Evolutionary conservation across 2,329 filamentous ascomycete species (phyloP), one percentile per base, ranked within the genome.

Genomic region (Dactylellina parvicollis): DNA sequence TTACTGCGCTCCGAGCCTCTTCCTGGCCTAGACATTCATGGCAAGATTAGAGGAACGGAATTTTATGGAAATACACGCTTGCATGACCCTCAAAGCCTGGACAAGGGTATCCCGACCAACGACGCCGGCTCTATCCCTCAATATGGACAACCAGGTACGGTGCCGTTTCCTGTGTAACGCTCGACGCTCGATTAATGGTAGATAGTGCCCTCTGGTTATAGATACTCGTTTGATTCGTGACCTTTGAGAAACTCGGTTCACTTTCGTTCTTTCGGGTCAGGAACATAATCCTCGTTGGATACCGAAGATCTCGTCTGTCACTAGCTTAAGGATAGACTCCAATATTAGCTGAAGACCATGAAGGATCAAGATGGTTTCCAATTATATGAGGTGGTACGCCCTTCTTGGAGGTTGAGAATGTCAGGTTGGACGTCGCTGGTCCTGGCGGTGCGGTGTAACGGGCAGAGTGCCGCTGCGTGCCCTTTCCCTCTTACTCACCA

Each of bases 121-220:
- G 18, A 49, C 26, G 18, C 14, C 57, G 44, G 49, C 24, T 26
- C 34, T 34, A 34, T 24, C 34, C 50, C 66, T 28, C 14, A 46
- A 64, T 40, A 22, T 3, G 28, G 56, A 34, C 28, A 47, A n/a
- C 28, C 18, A 56, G 28, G 38, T 61, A 42, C 10, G 20, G 40
- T 50, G 49, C 56, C 56, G 47, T 56, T 61, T 49, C 22, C 20
- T 20, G 65, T 70, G 65, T 70, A 70, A 70, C 56, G 20, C 46
- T 20, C 3, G 49, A 55, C n/a, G 24, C 20, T 7, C 14, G 49
- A 38, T 56, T 46, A 12, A 20, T 60, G 28, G 42, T 18, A 56
- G n/a, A 24, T 14, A 1, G 18, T 24, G 30, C 18, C 14, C 18
- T 26, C 61, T 26, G 64, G 55, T 36, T 34, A 57, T 49, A 14